Conservation (phyloP, 768 basidiomycete genomes). For the Rhodosporidiobolus odoratus region DNA sequence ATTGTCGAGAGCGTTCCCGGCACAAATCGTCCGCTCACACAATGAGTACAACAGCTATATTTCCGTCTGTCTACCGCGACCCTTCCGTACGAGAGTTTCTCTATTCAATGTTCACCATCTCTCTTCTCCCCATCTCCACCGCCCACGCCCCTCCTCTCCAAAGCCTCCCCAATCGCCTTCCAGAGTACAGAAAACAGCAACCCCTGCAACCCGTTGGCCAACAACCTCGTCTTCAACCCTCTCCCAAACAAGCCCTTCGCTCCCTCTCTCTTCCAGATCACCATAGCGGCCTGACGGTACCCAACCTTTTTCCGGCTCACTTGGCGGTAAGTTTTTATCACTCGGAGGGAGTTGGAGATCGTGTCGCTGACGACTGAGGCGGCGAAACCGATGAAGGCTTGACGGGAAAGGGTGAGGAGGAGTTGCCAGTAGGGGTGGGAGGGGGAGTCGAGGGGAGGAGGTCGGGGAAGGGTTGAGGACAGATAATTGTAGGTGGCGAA, state of each 20-base stretch:
- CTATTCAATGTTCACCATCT: no score
- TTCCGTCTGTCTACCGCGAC: no score
- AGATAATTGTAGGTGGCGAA: constrained; percentile 39
- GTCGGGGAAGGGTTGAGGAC: constrained; percentile 33
- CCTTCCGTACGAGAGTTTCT: no score
- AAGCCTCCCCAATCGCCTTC: constrained; percentile 71
- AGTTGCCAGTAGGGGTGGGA: constrained; percentile 48
- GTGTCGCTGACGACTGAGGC: constrained; percentile 82
- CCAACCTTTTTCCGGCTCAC: constrained; percentile 74
- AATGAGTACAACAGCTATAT: no score
- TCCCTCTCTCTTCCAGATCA: constrained; percentile 71
- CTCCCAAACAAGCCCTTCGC: constrained; percentile 75
- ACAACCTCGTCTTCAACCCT: constrained; percentile 78
- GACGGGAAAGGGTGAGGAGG: constrained; percentile 61
- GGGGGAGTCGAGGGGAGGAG: constrained; percentile 52
- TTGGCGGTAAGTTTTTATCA: constrained; percentile 93
- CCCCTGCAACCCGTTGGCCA: constrained; percentile 87
- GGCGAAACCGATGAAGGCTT: constrained; percentile 84
- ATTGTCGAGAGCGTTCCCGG: no score
- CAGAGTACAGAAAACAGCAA: constrained; percentile 86
- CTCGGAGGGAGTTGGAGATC: constrained; percentile 78
- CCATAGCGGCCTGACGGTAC: constrained; percentile 70
- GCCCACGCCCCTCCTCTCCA: not conserved
- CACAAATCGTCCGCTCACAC: no score
- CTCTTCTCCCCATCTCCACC: not conserved